Base-by-base conservation (phyloP, 169 alveolate species). In the Sarcocystis neurona region DNA sequence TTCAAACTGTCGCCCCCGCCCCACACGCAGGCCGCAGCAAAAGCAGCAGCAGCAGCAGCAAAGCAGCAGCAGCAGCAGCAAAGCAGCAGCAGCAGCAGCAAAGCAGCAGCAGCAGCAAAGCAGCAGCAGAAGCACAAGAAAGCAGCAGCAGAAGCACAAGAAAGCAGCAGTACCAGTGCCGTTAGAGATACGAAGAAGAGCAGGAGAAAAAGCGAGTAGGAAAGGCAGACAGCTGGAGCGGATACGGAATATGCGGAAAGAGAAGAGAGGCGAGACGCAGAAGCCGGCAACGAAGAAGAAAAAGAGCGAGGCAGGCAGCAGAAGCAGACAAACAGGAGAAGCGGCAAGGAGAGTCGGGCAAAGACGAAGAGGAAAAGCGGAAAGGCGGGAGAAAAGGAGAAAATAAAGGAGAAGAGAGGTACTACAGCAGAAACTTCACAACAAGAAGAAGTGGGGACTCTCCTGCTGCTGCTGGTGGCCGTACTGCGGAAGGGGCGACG, bases 1-100 rank as follows among this genome's bases (percentile, higher is more conserved):
- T 97, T 97, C 74, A 97, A 46, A 48, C 97, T 94, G 92, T 88
- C 50, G 46, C 96, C 94, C 0, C 92, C n/a, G 56, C 79, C 92
- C 2, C 63, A 53, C 63, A 53, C 63, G 20, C 30, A 20, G 20
- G 63, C 20, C 63, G 10, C 10, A 10, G 63, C 63, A 53, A 10
- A 20, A 20, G 63, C 63, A 12, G 30, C 63, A 53, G 30, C 10
- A 53, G 20, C 10, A 53, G 63, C 20, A 12, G 63, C 10, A 20
- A 53, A 10, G 63, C 63, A 20, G 10, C 20, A 53, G 63, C 63
- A 10, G 63, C 20, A 10, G 63, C 20, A 53, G 63, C 63, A 53
- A 10, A 53, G 30, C 30, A 20, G 63, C 63, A 53, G 63, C 63
- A 53, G 30, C 20, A 12, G 10, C 63, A 53, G 63, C 63, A 53